phyloP scores from a whole-genome alignment of 495 filamentous ascomycete species.

The Chaetomium fimeti region DNA sequence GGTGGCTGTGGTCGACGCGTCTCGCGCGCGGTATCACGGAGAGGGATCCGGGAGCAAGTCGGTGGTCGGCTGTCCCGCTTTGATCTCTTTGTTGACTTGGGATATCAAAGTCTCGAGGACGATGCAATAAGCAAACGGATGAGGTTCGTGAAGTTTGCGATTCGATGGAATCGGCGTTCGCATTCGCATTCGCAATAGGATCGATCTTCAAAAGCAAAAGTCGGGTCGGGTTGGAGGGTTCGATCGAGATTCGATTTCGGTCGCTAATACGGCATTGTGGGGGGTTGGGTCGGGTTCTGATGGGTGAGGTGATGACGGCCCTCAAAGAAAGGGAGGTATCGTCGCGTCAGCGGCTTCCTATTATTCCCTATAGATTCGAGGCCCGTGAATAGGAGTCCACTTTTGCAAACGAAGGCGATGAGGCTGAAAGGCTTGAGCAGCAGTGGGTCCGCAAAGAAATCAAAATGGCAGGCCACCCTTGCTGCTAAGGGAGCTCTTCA shows the following conservation, averaged over 20 bases:
- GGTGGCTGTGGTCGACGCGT: constrained; percentile 14
- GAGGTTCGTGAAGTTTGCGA: constrained; percentile 3
- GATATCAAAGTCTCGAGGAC: neutral
- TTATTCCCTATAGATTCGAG: constrained; percentile 11
- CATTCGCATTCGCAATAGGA: neutral
- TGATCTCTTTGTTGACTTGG: neutral
- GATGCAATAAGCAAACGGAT: neutral
- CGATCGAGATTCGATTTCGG: neutral
- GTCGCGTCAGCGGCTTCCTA: neutral
- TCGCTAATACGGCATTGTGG: neutral
- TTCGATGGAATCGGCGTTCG: neutral
- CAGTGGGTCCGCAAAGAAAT: constrained; percentile 15
- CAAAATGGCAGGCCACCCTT: constrained; percentile 1
- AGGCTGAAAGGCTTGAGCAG: constrained; percentile 19
- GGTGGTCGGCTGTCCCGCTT: neutral
- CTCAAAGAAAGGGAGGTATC: neutral
- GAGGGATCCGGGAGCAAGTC: constrained; percentile 1
- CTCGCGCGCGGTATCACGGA: neutral
- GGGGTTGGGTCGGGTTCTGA: neutral
- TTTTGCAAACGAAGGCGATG: constrained; percentile 6
- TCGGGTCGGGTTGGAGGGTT: neutral
- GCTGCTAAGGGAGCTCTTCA: neutral
- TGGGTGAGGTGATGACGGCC: neutral
- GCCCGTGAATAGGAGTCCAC: constrained; percentile 18
- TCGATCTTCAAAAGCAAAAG: neutral